A percentile compares a stretch with the other conserved stretches of the same genome.
Evolutionary conservation across 768 basidiomycete species (phyloP).

Genomic region (Trametes coccinea): DNA sequence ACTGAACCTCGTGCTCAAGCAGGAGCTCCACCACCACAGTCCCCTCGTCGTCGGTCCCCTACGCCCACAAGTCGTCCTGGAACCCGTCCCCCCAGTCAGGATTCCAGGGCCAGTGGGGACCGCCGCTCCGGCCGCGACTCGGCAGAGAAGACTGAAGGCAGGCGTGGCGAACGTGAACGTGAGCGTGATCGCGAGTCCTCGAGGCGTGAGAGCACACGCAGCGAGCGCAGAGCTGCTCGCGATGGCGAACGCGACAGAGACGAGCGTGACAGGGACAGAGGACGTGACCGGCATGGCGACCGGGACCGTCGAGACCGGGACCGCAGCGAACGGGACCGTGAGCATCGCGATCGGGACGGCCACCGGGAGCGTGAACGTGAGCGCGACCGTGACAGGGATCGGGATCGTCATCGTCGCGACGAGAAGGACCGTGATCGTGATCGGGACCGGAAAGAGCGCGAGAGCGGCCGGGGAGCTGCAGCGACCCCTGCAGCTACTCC

Average conservation of each 20-base stretch:
- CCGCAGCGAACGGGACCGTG: constrained; percentile 29
- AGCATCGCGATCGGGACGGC: constrained; percentile 31
- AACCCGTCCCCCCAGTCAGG: constrained; percentile 67
- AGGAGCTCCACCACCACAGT: constrained; percentile 53
- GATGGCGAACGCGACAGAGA: constrained; percentile 30
- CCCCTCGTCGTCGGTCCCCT: constrained; percentile 57
- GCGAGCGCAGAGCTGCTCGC: constrained; percentile 19
- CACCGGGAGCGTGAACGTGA: constrained; percentile 28
- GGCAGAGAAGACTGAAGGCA: constrained; percentile 50
- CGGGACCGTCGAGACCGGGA: constrained; percentile 14
- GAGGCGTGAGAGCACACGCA: constrained; percentile 29
- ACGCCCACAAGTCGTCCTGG: constrained; percentile 69
- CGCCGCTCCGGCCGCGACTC: constrained; percentile 54
- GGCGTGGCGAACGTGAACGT: constrained; percentile 48
- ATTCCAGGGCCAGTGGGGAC: constrained; percentile 72
- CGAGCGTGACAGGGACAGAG: constrained; percentile 28
- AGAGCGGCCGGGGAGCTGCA: constrained; percentile 41
- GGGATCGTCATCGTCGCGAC: constrained; percentile 36
- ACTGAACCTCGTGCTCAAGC: constrained; percentile 47
- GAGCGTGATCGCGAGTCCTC: constrained; percentile 39
- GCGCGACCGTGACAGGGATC: constrained; percentile 31
- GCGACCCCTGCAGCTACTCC: constrained; percentile 31
- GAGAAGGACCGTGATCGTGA: constrained; percentile 63
- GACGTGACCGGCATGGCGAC: constrained; percentile 32
- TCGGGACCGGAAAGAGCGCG: constrained; percentile 58